A percentile compares a stretch with the other conserved stretches of the same genome.
Conservation (phyloP, 768 basidiomycete species). For the Fomitopsis pulvina region DNA sequence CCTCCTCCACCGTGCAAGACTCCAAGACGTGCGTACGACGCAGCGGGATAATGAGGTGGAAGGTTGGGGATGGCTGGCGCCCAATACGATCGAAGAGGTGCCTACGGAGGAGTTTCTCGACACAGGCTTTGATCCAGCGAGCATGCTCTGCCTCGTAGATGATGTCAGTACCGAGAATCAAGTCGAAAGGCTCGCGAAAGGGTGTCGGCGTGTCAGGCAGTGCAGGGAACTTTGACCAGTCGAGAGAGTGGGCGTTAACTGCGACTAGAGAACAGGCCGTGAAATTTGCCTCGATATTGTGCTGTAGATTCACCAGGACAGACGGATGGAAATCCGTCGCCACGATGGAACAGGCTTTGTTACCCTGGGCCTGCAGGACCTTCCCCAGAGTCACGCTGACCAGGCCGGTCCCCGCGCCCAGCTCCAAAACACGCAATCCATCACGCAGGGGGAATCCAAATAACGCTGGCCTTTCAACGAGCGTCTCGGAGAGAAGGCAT, state of each 20-base stretch:
- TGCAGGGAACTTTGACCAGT: slow-evolving; percentile 30
- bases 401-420: slow-evolving; percentile 54
- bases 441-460: slow-evolving; percentile 37
- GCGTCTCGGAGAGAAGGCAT: slow-evolving; percentile 71
- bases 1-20: slow-evolving; percentile 47
- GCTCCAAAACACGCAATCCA: slow-evolving; percentile 44
- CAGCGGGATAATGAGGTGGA: slow-evolving; percentile 76
- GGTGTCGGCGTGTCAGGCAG: neutral
- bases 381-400: slow-evolving; percentile 38
- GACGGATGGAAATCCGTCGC: slow-evolving; percentile 45
- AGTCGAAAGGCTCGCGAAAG: slow-evolving; percentile 35
- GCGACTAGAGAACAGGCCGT: neutral
- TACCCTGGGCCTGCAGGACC: slow-evolving; percentile 14
- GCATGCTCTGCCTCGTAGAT: slow-evolving; percentile 47
- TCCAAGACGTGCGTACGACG: slow-evolving; percentile 59
- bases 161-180: slow-evolving; percentile 48
- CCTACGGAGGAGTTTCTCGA: slow-evolving; percentile 30
- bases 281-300: slow-evolving; percentile 38
- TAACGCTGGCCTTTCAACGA: slow-evolving; percentile 46
- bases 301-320: slow-evolving; percentile 40
- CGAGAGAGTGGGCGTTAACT: slow-evolving; percentile 26
- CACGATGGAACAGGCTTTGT: slow-evolving; percentile 21
- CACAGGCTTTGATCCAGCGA: slow-evolving; percentile 37
- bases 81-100: slow-evolving; percentile 15
- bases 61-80: slow-evolving; percentile 23